Percentiles rank a stretch among this genome's conserved stretches.
These are phyloP conservation scores for Globisporangium paddicum DNA, from an alignment of 352 stramenopile species.

Conservation along the genomic window DNA sequence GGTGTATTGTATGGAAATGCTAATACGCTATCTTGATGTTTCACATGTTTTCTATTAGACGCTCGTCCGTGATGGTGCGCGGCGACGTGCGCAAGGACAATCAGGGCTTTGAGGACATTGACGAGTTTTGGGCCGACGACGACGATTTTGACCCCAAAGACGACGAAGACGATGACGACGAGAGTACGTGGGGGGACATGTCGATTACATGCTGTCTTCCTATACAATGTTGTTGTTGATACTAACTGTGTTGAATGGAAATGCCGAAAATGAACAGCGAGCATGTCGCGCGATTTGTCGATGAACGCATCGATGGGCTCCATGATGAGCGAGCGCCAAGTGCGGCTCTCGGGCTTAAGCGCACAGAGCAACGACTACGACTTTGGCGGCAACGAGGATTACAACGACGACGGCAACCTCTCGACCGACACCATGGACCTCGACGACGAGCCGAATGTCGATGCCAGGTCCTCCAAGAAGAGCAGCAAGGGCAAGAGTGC, in stretches of 20 bases:
- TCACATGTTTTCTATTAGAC: constrained; percentile 23
- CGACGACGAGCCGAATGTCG: constrained; percentile 8
- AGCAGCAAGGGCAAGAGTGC: not conserved
- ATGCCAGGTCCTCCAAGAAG: not conserved
- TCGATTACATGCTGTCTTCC: not conserved
- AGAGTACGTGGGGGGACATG: constrained; percentile 18
- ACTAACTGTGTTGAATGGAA: constrained; percentile 13
- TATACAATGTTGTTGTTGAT: not conserved
- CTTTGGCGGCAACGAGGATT: constrained; percentile 1
- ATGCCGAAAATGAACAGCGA: constrained; percentile 23
- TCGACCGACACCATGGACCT: constrained; percentile 21
- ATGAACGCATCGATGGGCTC: constrained; percentile 44
- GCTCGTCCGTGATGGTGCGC: constrained; percentile 51
- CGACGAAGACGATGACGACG: constrained; percentile 35
- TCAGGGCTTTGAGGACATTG: constrained; percentile 81
- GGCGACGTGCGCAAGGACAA: constrained; percentile 69
- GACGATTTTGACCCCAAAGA: constrained; percentile 17
- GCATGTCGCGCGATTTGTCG: constrained; percentile 29
- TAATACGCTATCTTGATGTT: not conserved
- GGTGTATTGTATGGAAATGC: not conserved
- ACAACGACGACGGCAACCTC: constrained; percentile 13
- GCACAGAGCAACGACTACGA: constrained; percentile 28
- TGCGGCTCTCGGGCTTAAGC: constrained; percentile 33
- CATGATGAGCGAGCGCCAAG: constrained; percentile 39
- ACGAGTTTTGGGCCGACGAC: constrained; percentile 84